phyloP scores from a whole-genome alignment of 2,329 filamentous ascomycete genomes.

The Xylariaceae sp. region DNA sequence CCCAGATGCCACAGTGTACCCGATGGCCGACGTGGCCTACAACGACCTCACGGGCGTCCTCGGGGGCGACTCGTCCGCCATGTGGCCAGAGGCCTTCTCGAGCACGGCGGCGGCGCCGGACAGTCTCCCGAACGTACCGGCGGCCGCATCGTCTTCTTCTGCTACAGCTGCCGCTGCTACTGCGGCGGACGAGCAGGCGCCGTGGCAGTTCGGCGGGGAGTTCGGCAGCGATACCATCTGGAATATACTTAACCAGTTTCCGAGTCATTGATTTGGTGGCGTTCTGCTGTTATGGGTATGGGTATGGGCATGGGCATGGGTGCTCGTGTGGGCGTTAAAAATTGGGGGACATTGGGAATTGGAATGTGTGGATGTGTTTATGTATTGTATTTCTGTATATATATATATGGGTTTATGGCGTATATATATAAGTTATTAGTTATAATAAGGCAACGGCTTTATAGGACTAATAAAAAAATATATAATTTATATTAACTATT shows the following conservation, averaged over 20 bases:
- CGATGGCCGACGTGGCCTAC: constrained; percentile 59
- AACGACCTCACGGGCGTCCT: constrained; percentile 55
- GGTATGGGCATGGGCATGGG: no score
- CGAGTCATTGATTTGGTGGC: constrained; percentile 30
- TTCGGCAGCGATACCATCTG: constrained; percentile 60
- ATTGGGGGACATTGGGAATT: no score
- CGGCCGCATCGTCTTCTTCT: no score
- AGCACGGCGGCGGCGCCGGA: constrained; percentile 10
- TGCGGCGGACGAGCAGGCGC: constrained; percentile 27
- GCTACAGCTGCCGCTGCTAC: constrained; percentile 1
- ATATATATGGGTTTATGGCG: no score
- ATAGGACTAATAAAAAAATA: no score
- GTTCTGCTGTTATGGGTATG: no score
- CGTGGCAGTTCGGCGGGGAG: constrained; percentile 58
- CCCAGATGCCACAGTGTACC: constrained; percentile 43
- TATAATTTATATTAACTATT: no score
- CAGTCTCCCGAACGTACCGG: constrained; percentile 6
- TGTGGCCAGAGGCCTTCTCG: constrained; percentile 27
- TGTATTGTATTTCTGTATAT: no score
- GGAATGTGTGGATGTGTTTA: no score
- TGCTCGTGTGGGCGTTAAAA: no score
- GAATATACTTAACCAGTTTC: constrained; percentile 57
- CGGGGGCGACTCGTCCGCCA: constrained; percentile 28
- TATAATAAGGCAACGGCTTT: no score
- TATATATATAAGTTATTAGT: no score